These are phyloP conservation scores for Nakazawaea wyomingensis DNA, from an alignment of 805 yeast genomes.

Conservation along the genomic window DNA sequence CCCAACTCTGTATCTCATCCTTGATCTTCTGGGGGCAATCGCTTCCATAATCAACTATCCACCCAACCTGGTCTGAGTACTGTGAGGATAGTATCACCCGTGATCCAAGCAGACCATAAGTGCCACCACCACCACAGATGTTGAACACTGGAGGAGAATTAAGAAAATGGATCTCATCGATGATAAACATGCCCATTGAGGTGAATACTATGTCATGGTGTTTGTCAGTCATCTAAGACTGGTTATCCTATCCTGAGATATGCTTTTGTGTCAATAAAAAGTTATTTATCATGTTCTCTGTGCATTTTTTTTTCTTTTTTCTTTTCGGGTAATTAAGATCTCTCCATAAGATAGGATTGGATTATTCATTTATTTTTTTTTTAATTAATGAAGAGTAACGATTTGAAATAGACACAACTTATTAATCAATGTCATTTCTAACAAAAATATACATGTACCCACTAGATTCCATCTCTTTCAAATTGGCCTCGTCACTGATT, in stretches of 20 bases:
- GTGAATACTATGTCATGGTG: conserved; percentile 36
- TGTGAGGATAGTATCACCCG: conserved; percentile 43
- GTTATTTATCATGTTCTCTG: too few species aligned
- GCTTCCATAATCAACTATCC: conserved; percentile 73
- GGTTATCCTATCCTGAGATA: too few species aligned
- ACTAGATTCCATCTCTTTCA: conserved; percentile 38
- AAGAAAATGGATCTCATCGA: conserved; percentile 75
- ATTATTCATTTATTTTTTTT: too few species aligned
- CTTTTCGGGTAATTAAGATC: background rate
- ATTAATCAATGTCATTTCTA: conserved; percentile 3
- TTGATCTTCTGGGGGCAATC: conserved; percentile 61
- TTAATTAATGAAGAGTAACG: too few species aligned
- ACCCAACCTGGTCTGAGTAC: conserved; percentile 39
- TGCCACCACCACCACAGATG: conserved; percentile 88
- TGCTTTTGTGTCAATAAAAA: too few species aligned
- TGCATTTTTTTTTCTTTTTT: background rate
- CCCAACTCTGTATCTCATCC: conserved; percentile 50
- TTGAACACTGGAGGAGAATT: conserved; percentile 32
- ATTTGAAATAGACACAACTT: too few species aligned
- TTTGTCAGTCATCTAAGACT: background rate
- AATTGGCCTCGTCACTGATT: conserved; percentile 33
- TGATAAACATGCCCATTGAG: conserved; percentile 83
- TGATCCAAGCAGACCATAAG: conserved; percentile 74
- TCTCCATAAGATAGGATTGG: too few species aligned
- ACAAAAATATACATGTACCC: conserved; percentile 46